Base-by-base conservation (phyloP, 2,329 filamentous ascomycete genomes). In the Paecilomyces sp. region DNA sequence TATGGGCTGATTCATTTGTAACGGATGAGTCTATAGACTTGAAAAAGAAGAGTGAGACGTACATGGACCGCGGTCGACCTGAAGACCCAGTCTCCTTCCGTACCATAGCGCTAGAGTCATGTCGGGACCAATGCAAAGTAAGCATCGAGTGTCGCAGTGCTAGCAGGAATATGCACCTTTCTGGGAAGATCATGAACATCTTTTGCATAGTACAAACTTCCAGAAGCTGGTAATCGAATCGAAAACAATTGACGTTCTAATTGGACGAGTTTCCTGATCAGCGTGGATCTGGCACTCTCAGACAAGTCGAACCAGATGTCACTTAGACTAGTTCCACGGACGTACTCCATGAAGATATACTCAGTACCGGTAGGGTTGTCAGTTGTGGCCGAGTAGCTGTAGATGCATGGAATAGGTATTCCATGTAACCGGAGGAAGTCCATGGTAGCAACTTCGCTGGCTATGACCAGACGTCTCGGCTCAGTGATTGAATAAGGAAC, bases 381-480 rank as follows among this genome's bases (percentile, higher is more conserved):
- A 6, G 50, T 30, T 33, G 61, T 62, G 15, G 64, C 62, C n/a
- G 62, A 68, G 59, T 62, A 69, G 1, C 60, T 64, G 62, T 66
- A 66, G 5, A 71, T 57, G 52, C 64, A 22, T 22, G 63, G 61
- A 1, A 66, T 63, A 2, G 63, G 64, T 2, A 68, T 58, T 1
- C 62, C 64, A 51, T 67, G 65, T 5, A 61, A 64, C 2, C 62
- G 65, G 28, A 71, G 62, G 54, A 67, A 66, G 12, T 59, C 50
- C 31, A 77, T 69, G 5, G 71, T 77, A 12, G 75, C 74, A 36
- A 70, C 74, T 60, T 77, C 72, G 64, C 74, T 77, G 41, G 72
- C 72, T 7, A 71, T 65, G 18, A 70, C 67, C 34, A 68, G 60
- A 18, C 60, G 62, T 58, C 67, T 66, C 13, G 71, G 73, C 9